A percentile compares a stretch with the other conserved stretches of the same genome.
Evolutionary conservation across 2,329 filamentous ascomycete genomes (phyloP).

Genomic region (Verticillium tricorpus): DNA sequence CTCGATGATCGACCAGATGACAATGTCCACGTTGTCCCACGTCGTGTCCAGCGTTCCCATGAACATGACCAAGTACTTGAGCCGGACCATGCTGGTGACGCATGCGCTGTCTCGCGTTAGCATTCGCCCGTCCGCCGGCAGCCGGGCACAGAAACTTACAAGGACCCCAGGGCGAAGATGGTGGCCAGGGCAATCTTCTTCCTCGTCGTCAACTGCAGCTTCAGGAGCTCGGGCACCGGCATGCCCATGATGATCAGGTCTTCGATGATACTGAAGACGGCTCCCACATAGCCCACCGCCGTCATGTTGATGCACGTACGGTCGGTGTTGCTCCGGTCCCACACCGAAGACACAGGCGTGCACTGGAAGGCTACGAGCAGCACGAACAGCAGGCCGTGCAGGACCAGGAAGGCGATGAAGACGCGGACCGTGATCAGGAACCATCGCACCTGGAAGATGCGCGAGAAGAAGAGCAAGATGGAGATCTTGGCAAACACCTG

Average conservation of each 20-base stretch:
- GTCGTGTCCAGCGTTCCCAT: constrained; percentile 15
- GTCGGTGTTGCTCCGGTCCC: constrained; percentile 10
- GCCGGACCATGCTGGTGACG: constrained; percentile 13
- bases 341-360: constrained; percentile 10
- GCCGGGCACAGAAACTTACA: constrained; percentile 41
- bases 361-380: constrained; percentile 16
- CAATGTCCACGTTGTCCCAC: constrained; percentile 24
- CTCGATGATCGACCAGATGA: constrained; percentile 27
- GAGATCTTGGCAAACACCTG: constrained; percentile 20
- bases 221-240: constrained; percentile 58
- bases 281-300: constrained; percentile 61
- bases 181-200: constrained; percentile 63
- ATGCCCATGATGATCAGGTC: constrained; percentile 63
- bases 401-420: constrained; percentile 11
- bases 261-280: constrained; percentile 64
- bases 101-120: constrained; percentile 11
- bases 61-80: constrained; percentile 13
- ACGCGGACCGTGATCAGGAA: constrained; percentile 12
- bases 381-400: constrained; percentile 15
- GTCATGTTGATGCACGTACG: constrained; percentile 54
- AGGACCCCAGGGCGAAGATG: constrained; percentile 63
- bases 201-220: constrained; percentile 57
- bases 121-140: too few species aligned
- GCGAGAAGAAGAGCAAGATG: constrained; percentile 18
- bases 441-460: constrained; percentile 14